Conservation (phyloP, 2,329 filamentous ascomycete species). For the Aspergillaceae sp. region DNA sequence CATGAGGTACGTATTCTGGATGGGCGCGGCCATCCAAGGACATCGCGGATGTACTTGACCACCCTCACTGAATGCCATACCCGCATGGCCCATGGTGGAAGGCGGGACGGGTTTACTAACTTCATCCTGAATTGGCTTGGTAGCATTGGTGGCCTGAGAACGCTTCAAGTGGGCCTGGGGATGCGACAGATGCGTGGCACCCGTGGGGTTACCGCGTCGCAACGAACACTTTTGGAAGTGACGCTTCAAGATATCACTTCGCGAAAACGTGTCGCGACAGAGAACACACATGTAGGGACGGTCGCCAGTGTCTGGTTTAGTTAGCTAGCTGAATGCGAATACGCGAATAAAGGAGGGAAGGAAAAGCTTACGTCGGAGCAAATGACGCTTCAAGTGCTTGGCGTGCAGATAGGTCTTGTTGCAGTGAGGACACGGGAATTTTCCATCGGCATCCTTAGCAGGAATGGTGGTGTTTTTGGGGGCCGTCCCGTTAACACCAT, state of each 20-base stretch:
- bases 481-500: conserved; percentile 48
- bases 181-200: conserved; percentile 88
- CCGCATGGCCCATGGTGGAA: conserved; percentile 34
- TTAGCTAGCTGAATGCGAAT: conserved; percentile 4
- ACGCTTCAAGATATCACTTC: conserved; percentile 95
- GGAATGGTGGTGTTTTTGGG: conserved; percentile 77
- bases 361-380: conserved; percentile 75
- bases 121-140: conserved; percentile 37
- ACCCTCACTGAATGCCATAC: conserved; percentile 35
- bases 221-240: conserved; percentile 99
- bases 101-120: conserved; percentile 37
- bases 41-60: conserved; percentile 32
- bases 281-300: conserved; percentile 97
- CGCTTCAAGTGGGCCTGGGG: conserved; percentile 84
- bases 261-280: conserved; percentile 94
- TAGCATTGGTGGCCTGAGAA: conserved; percentile 39
- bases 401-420: conserved; percentile 97
- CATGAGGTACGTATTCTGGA: conserved; percentile 37
- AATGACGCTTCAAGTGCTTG: conserved; percentile 94
- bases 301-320: conserved; percentile 74
- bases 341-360: conserved; percentile 1
- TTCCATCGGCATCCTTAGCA: conserved; percentile 92
- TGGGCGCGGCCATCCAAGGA: conserved; percentile 37
- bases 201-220: conserved; percentile 87
- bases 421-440: conserved; percentile 96